Evolutionary conservation across 2,329 filamentous ascomycete genomes (phyloP).

Genomic region (Fusarium coffeatum): DNA sequence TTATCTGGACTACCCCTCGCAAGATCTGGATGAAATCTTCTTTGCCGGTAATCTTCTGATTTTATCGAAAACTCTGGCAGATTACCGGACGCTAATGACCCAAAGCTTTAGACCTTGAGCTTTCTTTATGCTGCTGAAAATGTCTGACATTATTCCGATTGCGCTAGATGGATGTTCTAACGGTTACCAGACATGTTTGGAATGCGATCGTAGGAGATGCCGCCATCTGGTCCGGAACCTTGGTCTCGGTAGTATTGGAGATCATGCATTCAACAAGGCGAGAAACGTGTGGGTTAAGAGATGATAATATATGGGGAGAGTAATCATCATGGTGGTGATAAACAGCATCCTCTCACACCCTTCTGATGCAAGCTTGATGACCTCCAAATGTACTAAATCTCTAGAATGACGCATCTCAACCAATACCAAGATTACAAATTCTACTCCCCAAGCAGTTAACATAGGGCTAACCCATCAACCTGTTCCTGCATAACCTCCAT

Average conservation of each 20-base stretch:
- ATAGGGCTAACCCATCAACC: not conserved
- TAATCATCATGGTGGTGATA: no score
- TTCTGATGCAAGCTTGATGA: not conserved
- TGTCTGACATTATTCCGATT: no score
- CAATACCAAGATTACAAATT: not conserved
- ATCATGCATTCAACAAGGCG: no score
- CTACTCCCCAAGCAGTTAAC: not conserved
- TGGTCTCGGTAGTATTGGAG: not conserved
- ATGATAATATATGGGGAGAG: no score
- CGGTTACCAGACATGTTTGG: not conserved
- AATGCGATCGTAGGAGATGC: not conserved
- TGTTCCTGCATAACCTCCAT: not conserved
- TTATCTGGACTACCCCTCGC: fast-evolving
- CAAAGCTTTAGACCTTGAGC: not conserved
- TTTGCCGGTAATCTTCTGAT: not conserved
- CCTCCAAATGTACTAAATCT: not conserved
- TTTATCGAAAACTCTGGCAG: not conserved
- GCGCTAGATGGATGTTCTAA: not conserved
- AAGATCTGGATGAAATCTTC: not conserved
- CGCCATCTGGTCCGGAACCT: not conserved
- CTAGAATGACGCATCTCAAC: not conserved
- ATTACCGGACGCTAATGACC: not conserved
- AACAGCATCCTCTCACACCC: not conserved
- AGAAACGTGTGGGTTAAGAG: no score
- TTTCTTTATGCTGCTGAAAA: fast-evolving